Conservation (phyloP, 164 flowering plant genomes). For the Amborella trichopoda region DNA sequence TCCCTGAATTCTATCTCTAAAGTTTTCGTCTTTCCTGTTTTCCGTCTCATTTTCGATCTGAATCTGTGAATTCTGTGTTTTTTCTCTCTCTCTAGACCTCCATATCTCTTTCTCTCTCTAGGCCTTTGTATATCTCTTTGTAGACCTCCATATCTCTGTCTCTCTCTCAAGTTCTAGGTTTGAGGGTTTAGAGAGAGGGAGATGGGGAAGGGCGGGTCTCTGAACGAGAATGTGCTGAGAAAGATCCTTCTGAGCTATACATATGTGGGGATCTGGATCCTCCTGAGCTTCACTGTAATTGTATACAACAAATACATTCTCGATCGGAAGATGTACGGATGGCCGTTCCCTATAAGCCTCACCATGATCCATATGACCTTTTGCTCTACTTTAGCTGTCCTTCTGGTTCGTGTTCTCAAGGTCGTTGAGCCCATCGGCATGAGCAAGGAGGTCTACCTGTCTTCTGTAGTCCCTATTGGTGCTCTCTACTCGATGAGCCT, state of each 20-base stretch:
- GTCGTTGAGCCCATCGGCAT: slow-evolving; percentile 30
- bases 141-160: too few relatives aligned
- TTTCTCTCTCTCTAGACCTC: too few relatives aligned
- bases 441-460: slow-evolving; percentile 24
- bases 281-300: slow-evolving; percentile 34
- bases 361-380: slow-evolving; percentile 41
- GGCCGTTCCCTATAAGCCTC: slow-evolving; percentile 38
- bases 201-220: slow-evolving; percentile 30
- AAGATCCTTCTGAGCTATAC: slow-evolving; percentile 32
- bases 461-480: slow-evolving; percentile 37
- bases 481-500: slow-evolving; percentile 25
- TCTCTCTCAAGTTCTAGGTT: too few relatives aligned
- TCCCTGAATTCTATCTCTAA: too few relatives aligned
- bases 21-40: too few relatives aligned
- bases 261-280: slow-evolving; percentile 38
- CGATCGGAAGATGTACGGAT: slow-evolving; percentile 35
- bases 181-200: too few relatives aligned
- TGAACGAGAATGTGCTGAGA: slow-evolving; percentile 20
- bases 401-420: slow-evolving; percentile 25
- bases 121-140: too few relatives aligned
- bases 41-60: too few relatives aligned
- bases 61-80: too few relatives aligned
- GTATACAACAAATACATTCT: slow-evolving; percentile 49
- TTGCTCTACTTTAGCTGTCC: slow-evolving; percentile 29
- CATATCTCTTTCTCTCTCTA: too few relatives aligned